Evolutionary conservation across 2,329 filamentous ascomycete species (phyloP).

Genomic region (Fusarium solani-melongenae): DNA sequence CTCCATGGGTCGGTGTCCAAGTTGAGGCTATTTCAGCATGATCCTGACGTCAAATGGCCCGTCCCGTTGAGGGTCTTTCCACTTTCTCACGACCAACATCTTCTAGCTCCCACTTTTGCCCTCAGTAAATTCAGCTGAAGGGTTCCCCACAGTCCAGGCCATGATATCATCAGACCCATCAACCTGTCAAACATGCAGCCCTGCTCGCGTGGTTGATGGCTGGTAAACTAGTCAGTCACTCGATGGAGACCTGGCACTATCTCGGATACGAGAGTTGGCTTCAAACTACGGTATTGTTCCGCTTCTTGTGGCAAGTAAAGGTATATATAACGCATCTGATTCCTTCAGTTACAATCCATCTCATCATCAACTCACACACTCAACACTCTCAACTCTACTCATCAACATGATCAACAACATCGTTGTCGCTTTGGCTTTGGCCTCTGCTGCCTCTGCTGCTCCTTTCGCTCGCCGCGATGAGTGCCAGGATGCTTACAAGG

Average conservation of each 20-base stretch:
- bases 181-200: background rate
- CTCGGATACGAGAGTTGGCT: background rate
- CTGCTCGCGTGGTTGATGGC: background rate
- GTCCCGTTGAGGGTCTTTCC: background rate
- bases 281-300: background rate
- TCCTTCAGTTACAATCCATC: background rate
- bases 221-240: background rate
- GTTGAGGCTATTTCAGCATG: background rate
- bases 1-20: background rate
- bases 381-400: background rate
- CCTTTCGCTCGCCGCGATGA: constrained; percentile 6
- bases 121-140: background rate
- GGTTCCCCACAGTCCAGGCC: background rate
- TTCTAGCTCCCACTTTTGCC: background rate
- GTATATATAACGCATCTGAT: background rate
- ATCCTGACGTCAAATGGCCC: constrained; percentile 10
- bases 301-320: background rate
- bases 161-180: background rate
- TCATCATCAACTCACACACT: background rate
- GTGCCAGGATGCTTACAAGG: constrained; percentile 21
- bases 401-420: constrained; percentile 23
- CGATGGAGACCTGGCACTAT: background rate
- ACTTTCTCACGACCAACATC: background rate
- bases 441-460: constrained; percentile 8
- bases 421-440: constrained; percentile 6